These are phyloP conservation scores for Coniferiporia weirii DNA, from an alignment of 1,284 basidiomycete species.

Conservation along the genomic window DNA sequence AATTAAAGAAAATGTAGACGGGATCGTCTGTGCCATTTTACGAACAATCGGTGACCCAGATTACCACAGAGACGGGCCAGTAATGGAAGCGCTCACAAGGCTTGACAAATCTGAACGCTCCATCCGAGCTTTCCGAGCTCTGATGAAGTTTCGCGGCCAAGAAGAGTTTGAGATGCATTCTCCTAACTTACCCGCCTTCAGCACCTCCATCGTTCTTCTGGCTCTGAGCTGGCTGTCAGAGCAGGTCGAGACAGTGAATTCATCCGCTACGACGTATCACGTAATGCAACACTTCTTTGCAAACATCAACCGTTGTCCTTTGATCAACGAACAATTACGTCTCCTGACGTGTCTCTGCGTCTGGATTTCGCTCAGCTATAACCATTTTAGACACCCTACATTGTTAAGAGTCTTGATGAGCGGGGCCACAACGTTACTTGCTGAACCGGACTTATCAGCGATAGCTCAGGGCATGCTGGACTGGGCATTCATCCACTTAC, in stretches of 20 bases:
- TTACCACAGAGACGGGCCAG: slow-evolving; percentile 38
- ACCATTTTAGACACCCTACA: slow-evolving; percentile 51
- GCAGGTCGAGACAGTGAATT: slow-evolving; percentile 34
- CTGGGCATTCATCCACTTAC: slow-evolving; percentile 64
- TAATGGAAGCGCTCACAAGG: slow-evolving; percentile 39
- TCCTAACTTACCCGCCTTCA: slow-evolving; percentile 58
- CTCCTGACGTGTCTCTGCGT: slow-evolving; percentile 70
- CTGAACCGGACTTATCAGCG: slow-evolving; percentile 61
- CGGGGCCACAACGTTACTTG: slow-evolving; percentile 60
- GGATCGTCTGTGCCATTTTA: slow-evolving; percentile 52
- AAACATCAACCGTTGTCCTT: slow-evolving; percentile 58
- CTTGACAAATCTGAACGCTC: slow-evolving; percentile 28
- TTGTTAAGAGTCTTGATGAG: slow-evolving; percentile 66
- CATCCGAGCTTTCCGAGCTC: slow-evolving; percentile 38
- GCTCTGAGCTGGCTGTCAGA: slow-evolving; percentile 56
- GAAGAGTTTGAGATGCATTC: slow-evolving; percentile 48
- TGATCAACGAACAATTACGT: slow-evolving; percentile 84
- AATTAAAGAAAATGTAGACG: slow-evolving; percentile 46
- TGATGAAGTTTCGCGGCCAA: slow-evolving; percentile 47
- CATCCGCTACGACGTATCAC: slow-evolving; percentile 63
- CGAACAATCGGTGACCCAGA: slow-evolving; percentile 60
- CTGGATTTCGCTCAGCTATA: slow-evolving; percentile 57
- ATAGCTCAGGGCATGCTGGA: slow-evolving; percentile 71
- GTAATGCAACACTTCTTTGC: slow-evolving; percentile 72
- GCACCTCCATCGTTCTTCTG: slow-evolving; percentile 43